Conservation (phyloP, 2,329 filamentous ascomycete species). For the Colletotrichum limetticola region DNA sequence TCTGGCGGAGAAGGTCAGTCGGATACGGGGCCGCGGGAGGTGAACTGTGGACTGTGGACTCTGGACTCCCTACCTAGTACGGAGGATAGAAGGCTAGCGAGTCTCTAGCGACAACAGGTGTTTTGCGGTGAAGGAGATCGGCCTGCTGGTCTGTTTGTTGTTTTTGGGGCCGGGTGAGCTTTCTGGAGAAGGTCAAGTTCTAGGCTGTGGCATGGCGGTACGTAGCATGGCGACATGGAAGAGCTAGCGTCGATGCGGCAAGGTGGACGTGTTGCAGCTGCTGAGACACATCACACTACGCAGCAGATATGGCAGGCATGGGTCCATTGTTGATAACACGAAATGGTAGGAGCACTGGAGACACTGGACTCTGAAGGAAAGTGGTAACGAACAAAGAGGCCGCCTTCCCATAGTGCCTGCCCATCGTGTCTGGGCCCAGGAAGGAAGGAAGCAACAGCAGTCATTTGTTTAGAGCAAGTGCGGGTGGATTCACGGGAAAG, state of each 20-base stretch:
- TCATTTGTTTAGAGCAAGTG: slow-evolving; percentile 8
- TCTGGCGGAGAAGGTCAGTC: slow-evolving; percentile 7
- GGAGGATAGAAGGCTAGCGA: background rate
- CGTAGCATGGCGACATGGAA: slow-evolving; percentile 1
- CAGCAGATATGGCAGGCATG: background rate
- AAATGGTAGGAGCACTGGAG: background rate
- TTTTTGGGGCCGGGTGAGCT: background rate
- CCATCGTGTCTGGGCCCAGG: background rate
- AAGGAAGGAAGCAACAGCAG: background rate
- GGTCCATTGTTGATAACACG: background rate
- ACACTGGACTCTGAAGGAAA: background rate
- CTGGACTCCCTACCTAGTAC: too few species aligned
- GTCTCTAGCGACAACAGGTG: background rate
- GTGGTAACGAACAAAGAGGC: slow-evolving; percentile 27
- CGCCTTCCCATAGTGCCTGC: slow-evolving; percentile 7
- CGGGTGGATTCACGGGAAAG: background rate
- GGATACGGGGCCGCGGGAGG: background rate
- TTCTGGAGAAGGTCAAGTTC: slow-evolving; percentile 4
- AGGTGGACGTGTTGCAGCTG: slow-evolving; percentile 10
- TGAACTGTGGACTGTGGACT: background rate
- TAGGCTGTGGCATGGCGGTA: background rate
- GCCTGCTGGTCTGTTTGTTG: slow-evolving; percentile 17
- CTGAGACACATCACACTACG: background rate
- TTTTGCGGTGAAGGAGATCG: slow-evolving; percentile 29
- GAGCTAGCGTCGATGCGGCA: slow-evolving; percentile 24